These are phyloP conservation scores for Hsuehochloa calcarea DNA, from an alignment of 176 grass and related monocot species.

Conservation along the genomic window DNA sequence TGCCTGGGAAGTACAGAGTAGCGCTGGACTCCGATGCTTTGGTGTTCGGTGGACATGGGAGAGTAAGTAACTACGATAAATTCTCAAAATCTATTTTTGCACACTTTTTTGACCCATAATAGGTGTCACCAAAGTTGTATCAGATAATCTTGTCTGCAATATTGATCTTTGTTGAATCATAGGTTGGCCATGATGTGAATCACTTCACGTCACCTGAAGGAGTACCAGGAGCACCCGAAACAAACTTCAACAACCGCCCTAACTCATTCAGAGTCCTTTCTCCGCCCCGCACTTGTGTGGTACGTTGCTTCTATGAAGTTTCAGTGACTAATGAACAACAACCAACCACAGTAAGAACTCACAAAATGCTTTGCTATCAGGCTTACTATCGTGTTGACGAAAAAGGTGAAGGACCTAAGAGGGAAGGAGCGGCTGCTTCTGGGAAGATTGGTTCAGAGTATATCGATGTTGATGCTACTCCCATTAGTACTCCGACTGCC, in stretches of 20 bases:
- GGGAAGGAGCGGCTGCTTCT: neutral
- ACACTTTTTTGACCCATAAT: neutral
- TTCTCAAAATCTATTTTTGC: neutral
- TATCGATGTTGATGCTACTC: slow-evolving; percentile 4
- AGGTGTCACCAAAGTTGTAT: neutral
- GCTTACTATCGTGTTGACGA: slow-evolving; percentile 58
- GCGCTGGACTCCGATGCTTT: slow-evolving; percentile 81
- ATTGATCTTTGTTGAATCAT: too few species aligned
- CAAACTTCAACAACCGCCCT: slow-evolving; percentile 95
- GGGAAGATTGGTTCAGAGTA: neutral
- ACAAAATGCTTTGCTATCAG: slow-evolving; percentile 36
- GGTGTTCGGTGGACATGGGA: slow-evolving; percentile 85
- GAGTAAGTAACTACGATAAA: slow-evolving; percentile 51
- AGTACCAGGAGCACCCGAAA: slow-evolving; percentile 80
- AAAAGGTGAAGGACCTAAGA: slow-evolving; percentile 15
- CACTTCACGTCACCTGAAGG: slow-evolving; percentile 94
- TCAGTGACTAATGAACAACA: neutral
- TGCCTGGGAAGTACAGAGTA: slow-evolving; percentile 82
- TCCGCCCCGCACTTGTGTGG: slow-evolving; percentile 87
- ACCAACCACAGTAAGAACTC: neutral
- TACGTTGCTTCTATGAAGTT: slow-evolving; percentile 36
- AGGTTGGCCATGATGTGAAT: slow-evolving; percentile 55
- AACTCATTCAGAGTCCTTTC: slow-evolving; percentile 96
- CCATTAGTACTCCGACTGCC: neutral
- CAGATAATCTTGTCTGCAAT: too few species aligned